Evolutionary conservation across 306 rosid genomes (phyloP).

Genomic region (Sphenostylis stenocarpa): DNA sequence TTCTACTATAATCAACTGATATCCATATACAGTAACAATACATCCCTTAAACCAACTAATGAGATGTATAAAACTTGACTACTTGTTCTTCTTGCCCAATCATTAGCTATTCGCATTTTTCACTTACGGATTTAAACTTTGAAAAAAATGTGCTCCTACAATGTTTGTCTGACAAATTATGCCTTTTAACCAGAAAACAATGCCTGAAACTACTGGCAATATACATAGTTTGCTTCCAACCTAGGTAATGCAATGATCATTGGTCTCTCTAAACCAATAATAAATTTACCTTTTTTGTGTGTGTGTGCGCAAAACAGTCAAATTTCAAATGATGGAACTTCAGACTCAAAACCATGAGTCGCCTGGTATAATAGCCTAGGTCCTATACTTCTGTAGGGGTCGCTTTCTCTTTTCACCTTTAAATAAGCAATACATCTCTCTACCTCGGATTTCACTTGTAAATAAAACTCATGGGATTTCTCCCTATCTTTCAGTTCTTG

Average conservation of each 20-base stretch:
- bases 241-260: neutral
- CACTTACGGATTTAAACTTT: neutral
- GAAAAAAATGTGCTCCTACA: neutral
- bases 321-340: conserved; percentile 78
- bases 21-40: too few relatives aligned
- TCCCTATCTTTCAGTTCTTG: conserved; percentile 57
- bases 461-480: conserved; percentile 62
- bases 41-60: too few relatives aligned
- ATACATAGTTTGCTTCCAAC: neutral
- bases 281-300: neutral
- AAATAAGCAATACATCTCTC: conserved; percentile 66
- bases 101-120: neutral
- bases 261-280: neutral
- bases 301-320: conserved; percentile 30
- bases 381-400: conserved; percentile 68
- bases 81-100: conserved; percentile 5
- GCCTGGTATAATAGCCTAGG: conserved; percentile 68
- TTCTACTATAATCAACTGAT: too few relatives aligned
- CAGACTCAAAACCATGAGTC: conserved; percentile 51
- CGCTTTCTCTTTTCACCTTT: conserved; percentile 63
- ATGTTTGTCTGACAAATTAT: neutral
- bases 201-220: neutral
- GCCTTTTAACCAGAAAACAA: conserved; percentile 2
- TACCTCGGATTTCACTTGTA: conserved; percentile 75
- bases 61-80: neutral